Evolutionary conservation across 768 basidiomycete species (phyloP).

Genomic region (Lentinula sp.): DNA sequence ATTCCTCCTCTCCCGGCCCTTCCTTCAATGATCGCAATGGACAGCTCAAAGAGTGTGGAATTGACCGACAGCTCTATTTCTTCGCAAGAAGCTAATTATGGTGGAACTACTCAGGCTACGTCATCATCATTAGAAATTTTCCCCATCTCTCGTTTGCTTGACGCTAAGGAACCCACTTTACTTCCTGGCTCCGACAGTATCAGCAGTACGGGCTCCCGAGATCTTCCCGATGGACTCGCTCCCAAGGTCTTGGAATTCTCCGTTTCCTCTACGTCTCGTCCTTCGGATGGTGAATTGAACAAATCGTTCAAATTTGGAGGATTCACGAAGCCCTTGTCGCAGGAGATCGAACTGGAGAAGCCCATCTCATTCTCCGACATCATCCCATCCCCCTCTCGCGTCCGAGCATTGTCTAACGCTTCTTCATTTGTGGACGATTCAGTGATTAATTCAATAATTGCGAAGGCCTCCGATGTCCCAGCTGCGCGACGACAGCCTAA

Average conservation of each 20-base stretch:
- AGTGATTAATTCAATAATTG: conserved; percentile 49
- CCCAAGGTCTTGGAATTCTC: conserved; percentile 15
- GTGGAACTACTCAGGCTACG: conserved; percentile 12
- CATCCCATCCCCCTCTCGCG: conserved; percentile 58
- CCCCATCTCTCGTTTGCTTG: conserved; percentile 11
- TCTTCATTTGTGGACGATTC: conserved; percentile 40
- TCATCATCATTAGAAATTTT: conserved; percentile 7
- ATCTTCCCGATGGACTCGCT: conserved; percentile 7
- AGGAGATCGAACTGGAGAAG: conserved; percentile 12
- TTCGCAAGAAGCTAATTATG: conserved; percentile 1
- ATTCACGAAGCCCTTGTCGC: conserved; percentile 18
- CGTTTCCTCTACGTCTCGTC: conserved; percentile 32
- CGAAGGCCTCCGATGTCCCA: conserved; percentile 35
- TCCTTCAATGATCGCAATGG: conserved; percentile 27
- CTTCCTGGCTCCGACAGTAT: conserved; percentile 32
- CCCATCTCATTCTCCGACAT: conserved; percentile 68
- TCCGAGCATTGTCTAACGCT: conserved; percentile 39
- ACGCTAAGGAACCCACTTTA: conserved; percentile 30
- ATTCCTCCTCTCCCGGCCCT: conserved; percentile 50
- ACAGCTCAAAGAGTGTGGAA: background rate
- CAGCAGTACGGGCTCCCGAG: conserved; percentile 25
- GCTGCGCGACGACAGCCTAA: conserved; percentile 23
- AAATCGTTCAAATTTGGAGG: conserved; percentile 75
- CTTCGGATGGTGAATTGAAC: conserved; percentile 64
- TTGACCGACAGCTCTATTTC: background rate